These are phyloP conservation scores for Eimeria maxima DNA, from an alignment of 169 alveolate species.

Conservation along the genomic window DNA sequence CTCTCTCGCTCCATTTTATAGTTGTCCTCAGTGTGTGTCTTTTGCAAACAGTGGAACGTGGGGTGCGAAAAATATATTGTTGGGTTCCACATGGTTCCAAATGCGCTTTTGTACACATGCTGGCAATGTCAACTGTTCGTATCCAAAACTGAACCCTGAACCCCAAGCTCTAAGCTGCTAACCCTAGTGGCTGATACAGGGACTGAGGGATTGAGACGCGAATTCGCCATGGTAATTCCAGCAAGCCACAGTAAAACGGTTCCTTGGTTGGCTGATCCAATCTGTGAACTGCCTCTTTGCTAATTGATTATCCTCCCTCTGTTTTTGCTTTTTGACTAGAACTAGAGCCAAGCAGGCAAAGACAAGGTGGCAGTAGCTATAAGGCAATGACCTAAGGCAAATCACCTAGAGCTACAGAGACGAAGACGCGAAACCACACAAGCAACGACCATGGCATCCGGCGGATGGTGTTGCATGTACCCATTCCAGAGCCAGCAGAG, in stretches of 20 bases:
- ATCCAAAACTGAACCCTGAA: neutral
- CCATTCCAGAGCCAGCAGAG: neutral
- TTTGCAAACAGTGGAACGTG: neutral
- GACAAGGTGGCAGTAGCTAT: neutral
- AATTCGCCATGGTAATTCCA: neutral
- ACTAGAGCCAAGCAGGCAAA: neutral
- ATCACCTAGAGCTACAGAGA: neutral
- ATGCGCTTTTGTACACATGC: neutral
- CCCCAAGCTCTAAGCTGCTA: neutral
- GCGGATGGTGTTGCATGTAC: too few species aligned
- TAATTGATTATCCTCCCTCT: too few species aligned
- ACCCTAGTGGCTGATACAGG: neutral
- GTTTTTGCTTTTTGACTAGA: too few species aligned
- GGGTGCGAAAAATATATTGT: too few species aligned
- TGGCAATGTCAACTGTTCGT: neutral
- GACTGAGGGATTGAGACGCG: neutral
- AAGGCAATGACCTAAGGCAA: neutral
- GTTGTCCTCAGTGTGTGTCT: neutral
- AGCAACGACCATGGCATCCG: too few species aligned
- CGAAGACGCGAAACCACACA: neutral
- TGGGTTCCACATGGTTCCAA: neutral
- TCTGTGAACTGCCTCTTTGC: neutral
- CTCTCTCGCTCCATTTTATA: conserved; percentile 68
- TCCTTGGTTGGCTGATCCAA: neutral
- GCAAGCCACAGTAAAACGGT: neutral